Base-by-base conservation (phyloP, 805 yeast species). In the Helenozyma rhizophorensis region DNA sequence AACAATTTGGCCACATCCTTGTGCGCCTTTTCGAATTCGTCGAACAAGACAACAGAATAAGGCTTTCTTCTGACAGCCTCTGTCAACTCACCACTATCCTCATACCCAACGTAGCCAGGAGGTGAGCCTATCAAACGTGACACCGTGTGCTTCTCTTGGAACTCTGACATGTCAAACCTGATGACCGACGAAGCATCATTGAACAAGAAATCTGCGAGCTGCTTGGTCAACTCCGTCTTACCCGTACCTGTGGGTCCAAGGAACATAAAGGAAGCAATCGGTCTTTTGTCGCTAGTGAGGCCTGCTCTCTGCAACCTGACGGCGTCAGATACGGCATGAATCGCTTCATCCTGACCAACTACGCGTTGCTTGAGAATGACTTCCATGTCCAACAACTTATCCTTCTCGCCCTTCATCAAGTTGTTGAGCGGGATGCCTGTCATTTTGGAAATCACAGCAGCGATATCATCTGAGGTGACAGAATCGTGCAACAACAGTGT, bases 181-280 rank as follows among this genome's bases (percentile, higher is more conserved):
- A 89, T 78, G 22, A 90, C 88, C 8, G 96, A 77, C 27, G 78
- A 71, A 51, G 85, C 87, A 56, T 90, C 90, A 52, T 88, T 93
- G 61, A 93, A 93, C 48, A 90, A 61, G 50, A 93, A 93, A 48
- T 87, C 88, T 2, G 97, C 96, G 36, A 90, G 71, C 0, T 94
- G 80, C 58, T 93, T 90, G 6, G 97, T 89, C 32, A 93, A 71
- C 58, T 93, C 97, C 1, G 98, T 93, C 60, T 90, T 90, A 64
- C 98, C 98, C 0, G 97, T 90, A 64, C 98, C 98, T 0, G 98
- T 93, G 33, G 98, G 97, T 14, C 98, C 98, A 45, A 93, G 68
- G 60, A 93, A 93, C 83, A 90, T 82, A 60, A 93, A 93, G 34
- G 95, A 83, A 1, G 97, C 97, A 49, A 90, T 89, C 6, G 98